Base-by-base conservation (phyloP, 2,329 filamentous ascomycete species). In the Emergomyces orientalis region DNA sequence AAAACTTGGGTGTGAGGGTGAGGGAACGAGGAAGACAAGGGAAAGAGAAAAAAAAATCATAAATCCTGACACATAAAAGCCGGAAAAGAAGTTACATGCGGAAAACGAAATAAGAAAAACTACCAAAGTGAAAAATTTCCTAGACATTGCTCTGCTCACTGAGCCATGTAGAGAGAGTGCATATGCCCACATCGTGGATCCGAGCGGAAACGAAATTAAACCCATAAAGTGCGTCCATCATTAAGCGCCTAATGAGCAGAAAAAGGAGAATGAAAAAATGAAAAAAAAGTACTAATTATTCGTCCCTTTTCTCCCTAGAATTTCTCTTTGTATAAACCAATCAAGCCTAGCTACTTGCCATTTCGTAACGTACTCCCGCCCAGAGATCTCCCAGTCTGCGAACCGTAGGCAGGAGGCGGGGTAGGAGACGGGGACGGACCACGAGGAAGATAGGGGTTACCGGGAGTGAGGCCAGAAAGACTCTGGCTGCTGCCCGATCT, bases 331-430 rank as follows among this genome's bases (percentile, higher is more conserved):
- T 19, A 58, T 17, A 17, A 41, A 8, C 14, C 32, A 30, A 4
- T 25, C 59, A 11, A n/a, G 43, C 14, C 54, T 63, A 68, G 74
- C 59, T 70, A 69, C 67, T 75, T 76, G 7, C 68, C 69, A 62
- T 72, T 71, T 41, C 71, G 66, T 70, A 72, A 71, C 3, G 70
- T 61, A 34, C 70, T 69, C 3, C 71, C 73, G 7, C 72, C 70
- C 34, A 77, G 65, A 8, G 74, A 75, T 37, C 66, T 65, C 8
- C 74, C 76, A 27, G 71, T 72, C 34, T 71, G 63, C 30, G 74
- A 72, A 43, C 73, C 74, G 62, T 78, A 78, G 34, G 75, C 74
- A 34, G 76, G 76, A 27, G 76, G 76, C 17, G 76, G 76, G 22
- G 75, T 76, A 39, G 73, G 71, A 56, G 64, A 72, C 2, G 74